These are phyloP conservation scores for Fusarium neocosmosporiellum DNA, from an alignment of 2,329 filamentous ascomycete species.

Conservation along the genomic window DNA sequence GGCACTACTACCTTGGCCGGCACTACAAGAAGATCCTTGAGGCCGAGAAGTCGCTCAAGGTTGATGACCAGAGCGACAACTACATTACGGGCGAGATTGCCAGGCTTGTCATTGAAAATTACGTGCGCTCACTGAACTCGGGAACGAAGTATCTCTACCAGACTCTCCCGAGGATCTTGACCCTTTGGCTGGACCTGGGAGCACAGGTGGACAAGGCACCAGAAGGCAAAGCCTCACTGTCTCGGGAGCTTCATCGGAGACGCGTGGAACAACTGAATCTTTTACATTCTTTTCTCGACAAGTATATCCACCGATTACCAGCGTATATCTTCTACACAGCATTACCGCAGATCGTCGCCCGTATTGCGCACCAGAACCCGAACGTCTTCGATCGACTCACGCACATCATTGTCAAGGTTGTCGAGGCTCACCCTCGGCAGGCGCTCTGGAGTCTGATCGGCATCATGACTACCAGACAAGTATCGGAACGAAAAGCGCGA, in stretches of 20 bases:
- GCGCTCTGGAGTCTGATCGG: constrained; percentile 92
- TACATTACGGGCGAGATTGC: constrained; percentile 85
- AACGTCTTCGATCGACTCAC: constrained; percentile 82
- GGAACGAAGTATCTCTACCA: constrained; percentile 98
- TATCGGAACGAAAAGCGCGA: constrained; percentile 69
- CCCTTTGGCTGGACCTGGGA: constrained; percentile 93
- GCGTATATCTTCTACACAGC: constrained; percentile 84
- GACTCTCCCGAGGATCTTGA: constrained; percentile 89
- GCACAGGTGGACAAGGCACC: constrained; percentile 75
- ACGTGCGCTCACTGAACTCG: constrained; percentile 84
- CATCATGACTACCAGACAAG: constrained; percentile 82
- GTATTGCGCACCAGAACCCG: constrained; percentile 86
- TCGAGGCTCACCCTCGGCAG: constrained; percentile 87
- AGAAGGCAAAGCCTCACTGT: constrained; percentile 64
- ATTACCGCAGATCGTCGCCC: constrained; percentile 93
- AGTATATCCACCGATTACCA: constrained; percentile 79
- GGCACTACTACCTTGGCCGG: constrained; percentile 94
- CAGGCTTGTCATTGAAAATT: constrained; percentile 93
- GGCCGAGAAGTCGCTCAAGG: constrained; percentile 81
- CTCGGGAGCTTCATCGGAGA: constrained; percentile 62
- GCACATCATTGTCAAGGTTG: constrained; percentile 86
- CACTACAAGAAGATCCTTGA: constrained; percentile 98
- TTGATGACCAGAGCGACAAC: constrained; percentile 80
- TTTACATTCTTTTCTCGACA: constrained; percentile 80
- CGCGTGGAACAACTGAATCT: constrained; percentile 74